These are phyloP conservation scores for Xylaria sp. DNA, from an alignment of 2,329 filamentous ascomycete genomes.

Conservation along the genomic window DNA sequence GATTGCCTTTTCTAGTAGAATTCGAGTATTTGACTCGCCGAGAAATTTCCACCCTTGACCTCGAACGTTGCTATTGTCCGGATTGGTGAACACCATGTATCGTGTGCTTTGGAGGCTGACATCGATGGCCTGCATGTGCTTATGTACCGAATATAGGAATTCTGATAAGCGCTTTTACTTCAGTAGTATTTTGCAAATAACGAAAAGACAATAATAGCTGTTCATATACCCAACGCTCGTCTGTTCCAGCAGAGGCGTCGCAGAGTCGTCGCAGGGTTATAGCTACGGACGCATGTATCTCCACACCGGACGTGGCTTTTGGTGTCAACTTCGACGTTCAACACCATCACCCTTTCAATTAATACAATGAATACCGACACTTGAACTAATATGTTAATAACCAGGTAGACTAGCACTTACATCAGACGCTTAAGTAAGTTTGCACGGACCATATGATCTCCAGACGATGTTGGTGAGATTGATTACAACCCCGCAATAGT, in stretches of 20 bases:
- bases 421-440: not conserved
- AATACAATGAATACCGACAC: not conserved
- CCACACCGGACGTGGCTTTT: not conserved
- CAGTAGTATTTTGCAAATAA: not conserved
- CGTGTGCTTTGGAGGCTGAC: not conserved
- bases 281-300: not conserved
- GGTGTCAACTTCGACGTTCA: not conserved
- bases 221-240: not conserved
- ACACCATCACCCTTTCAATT: not conserved
- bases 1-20: constrained; percentile 16
- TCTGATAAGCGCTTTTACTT: not conserved
- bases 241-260: not conserved
- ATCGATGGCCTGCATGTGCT: not conserved
- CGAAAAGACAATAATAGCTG: not conserved
- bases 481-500: not conserved
- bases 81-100: not conserved
- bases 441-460: not conserved
- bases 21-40: constrained; percentile 18
- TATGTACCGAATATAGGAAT: not conserved
- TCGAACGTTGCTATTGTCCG: not conserved
- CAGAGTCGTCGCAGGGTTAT: not conserved
- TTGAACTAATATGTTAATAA: not conserved
- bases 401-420: not conserved
- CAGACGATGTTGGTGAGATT: not conserved
- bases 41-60: not conserved